Conservation (phyloP, 208 protist species). For the Borovskyia barvae region DNA sequence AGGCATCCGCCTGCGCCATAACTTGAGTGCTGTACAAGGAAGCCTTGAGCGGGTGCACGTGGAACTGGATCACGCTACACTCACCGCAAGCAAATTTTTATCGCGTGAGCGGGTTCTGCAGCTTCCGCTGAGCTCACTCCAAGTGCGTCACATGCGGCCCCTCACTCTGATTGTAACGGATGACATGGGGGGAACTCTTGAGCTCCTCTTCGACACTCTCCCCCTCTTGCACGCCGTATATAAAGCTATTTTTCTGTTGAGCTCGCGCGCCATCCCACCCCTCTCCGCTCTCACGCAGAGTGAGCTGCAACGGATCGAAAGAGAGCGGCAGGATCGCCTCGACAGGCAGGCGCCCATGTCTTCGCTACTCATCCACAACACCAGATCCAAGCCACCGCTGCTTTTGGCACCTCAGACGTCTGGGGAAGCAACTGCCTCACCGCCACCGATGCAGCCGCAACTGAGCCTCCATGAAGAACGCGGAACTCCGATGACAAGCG, state of each 20-base stretch:
- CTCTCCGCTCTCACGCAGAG: slow-evolving; percentile 9
- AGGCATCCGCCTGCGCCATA: slow-evolving; percentile 23
- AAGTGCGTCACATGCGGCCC: slow-evolving; percentile 14
- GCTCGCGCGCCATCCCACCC: slow-evolving; percentile 4
- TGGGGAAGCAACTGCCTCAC: neutral
- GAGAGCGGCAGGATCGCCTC: neutral
- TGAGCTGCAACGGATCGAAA: slow-evolving; percentile 3
- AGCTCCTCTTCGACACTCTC: slow-evolving; percentile 9
- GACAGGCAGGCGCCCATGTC: neutral
- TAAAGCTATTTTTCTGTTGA: slow-evolving; percentile 31
- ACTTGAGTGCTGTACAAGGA: neutral
- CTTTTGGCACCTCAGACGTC: too few relatives aligned
- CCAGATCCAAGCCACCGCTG: too few relatives aligned
- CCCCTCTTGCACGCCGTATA: slow-evolving; percentile 20
- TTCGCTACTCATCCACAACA: too few relatives aligned
- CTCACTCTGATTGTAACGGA: slow-evolving; percentile 18
- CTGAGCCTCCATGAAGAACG: too few relatives aligned
- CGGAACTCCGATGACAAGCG: too few relatives aligned
- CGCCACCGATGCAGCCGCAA: too few relatives aligned
- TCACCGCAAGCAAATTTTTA: slow-evolving; percentile 20
- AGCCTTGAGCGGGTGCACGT: slow-evolving; percentile 20
- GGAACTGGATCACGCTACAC: slow-evolving; percentile 15
- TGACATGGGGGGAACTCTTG: slow-evolving; percentile 11
- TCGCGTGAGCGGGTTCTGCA: slow-evolving; percentile 16
- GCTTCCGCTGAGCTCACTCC: slow-evolving; percentile 14